Base-by-base conservation (phyloP, 2,329 filamentous ascomycete species). In the Myriosclerotinia scirpicola region DNA sequence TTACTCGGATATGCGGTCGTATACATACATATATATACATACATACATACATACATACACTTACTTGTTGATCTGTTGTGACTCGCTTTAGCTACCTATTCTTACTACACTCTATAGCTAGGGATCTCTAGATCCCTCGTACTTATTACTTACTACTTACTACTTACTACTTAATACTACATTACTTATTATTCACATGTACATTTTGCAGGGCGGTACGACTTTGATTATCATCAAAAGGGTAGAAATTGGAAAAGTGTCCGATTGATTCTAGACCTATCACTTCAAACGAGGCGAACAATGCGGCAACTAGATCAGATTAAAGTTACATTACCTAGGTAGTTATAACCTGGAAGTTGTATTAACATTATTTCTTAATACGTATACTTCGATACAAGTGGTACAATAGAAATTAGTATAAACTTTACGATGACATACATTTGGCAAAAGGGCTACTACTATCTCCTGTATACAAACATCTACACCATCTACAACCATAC, bases 271-370 rank as follows among this genome's bases (percentile, higher is more conserved):
- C 38, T 59, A 14, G 48, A 44, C 64, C 64, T 53, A 65, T 65
- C 64, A 65, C n/a, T 60, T 60, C 26, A 60, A 64, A 60, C 38
- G 55, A 60, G 64, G 64, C 64, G 64, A 60, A 54, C 64, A 17
- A 53, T 53, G 20, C 54, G 54, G 46, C 54, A 60, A 53, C 44
- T 42, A 65, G 64, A 65, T 65, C 54, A 65, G 54, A 65, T 65
- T 53, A 65, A 65, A 60, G 46, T 60, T 60, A 65, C 64, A 60
- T 65, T 65, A 65, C 54, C 22, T 30, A 65, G 40, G 54, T 44
- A 59, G 53, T 5, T 36, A 30, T 54, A 26, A 26, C 40, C 40
- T n/a, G n/a, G 14, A 44, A 11, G 40, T 44, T 44, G 38, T 42
- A 42, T 56, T 20, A 20, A n/a, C 3, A 46, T 44, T 26, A 26